Evolutionary conservation across 345 rosid species (phyloP).

Genomic region (Salix purpurea): DNA sequence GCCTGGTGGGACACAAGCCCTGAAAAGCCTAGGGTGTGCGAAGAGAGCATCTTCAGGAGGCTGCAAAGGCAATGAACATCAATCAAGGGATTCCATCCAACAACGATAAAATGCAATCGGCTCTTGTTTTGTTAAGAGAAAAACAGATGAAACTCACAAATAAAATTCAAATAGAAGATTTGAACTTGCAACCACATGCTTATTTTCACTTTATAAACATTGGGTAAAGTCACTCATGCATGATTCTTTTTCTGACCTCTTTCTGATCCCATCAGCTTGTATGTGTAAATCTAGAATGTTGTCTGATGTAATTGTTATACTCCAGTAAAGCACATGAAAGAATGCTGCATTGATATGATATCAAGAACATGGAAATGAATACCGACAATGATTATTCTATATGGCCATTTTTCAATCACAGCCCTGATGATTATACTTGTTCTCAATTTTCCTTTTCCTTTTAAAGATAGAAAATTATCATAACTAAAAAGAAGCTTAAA

Average conservation of each 20-base stretch:
- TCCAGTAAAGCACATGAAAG: not conserved
- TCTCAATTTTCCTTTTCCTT: not conserved
- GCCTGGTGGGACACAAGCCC: conserved; percentile 97
- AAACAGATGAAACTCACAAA: not conserved
- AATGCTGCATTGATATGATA: not conserved
- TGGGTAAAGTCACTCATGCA: not conserved
- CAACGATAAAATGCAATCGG: not conserved
- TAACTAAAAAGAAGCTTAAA: not conserved
- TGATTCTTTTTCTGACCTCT: not conserved
- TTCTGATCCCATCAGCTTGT: conserved; percentile 4
- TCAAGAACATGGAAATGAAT: not conserved
- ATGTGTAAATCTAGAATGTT: not conserved
- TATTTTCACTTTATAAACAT: not conserved
- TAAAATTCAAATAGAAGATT: not conserved
- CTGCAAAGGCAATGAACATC: conserved; percentile 32
- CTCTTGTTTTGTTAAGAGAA: not conserved
- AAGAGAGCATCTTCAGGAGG: conserved; percentile 95
- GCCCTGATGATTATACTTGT: not conserved
- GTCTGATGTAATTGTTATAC: not conserved
- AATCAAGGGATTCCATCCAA: not conserved
- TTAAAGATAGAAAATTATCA: not conserved
- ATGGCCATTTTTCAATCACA: not conserved
- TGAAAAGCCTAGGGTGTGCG: conserved; percentile 88
- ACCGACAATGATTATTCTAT: not conserved
- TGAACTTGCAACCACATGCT: not conserved